A percentile compares a stretch with the other conserved stretches of the same genome.
Conservation (phyloP, 805 yeast species). For the Candida railenensis region DNA sequence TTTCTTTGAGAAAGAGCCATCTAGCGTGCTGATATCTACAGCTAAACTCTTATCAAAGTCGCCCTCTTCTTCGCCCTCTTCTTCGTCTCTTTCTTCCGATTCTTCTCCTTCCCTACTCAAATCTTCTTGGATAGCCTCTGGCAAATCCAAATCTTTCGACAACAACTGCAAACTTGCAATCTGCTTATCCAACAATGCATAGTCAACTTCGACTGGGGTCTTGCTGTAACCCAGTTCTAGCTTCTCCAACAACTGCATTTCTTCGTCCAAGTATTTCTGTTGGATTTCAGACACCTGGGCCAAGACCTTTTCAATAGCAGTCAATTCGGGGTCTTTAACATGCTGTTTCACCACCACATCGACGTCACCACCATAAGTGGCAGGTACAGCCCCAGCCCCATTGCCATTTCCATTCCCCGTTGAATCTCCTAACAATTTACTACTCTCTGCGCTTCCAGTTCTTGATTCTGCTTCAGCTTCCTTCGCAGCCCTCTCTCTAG, state of each 20-base stretch:
- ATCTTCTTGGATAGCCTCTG: slow-evolving; percentile 44
- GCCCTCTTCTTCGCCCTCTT: background rate
- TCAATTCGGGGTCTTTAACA: slow-evolving; percentile 28
- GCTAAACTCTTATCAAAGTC: background rate
- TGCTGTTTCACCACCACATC: too few relatives aligned
- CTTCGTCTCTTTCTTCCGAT: background rate
- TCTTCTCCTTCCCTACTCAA: background rate
- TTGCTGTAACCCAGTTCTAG: slow-evolving; percentile 10
- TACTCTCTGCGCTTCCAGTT: too few relatives aligned
- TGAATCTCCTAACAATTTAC: too few relatives aligned
- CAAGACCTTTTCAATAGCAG: slow-evolving; percentile 43
- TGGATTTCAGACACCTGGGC: slow-evolving; percentile 41
- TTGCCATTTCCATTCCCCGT: too few relatives aligned
- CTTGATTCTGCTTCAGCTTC: background rate
- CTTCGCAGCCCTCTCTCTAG: too few relatives aligned
- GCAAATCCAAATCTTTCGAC: slow-evolving; percentile 65
- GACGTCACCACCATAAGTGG: too few relatives aligned
- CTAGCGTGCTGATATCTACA: slow-evolving; percentile 7
- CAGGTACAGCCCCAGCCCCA: too few relatives aligned
- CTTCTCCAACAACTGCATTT: slow-evolving; percentile 1
- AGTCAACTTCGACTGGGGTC: slow-evolving; percentile 37
- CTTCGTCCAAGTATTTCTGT: slow-evolving; percentile 20
- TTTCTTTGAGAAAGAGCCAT: slow-evolving; percentile 21
- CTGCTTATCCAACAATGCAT: slow-evolving; percentile 53
- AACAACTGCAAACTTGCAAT: slow-evolving; percentile 62